A percentile compares a stretch with the other conserved stretches of the same genome.
Conservation (phyloP, 1,284 basidiomycete genomes). For the Puccinia coronata region DNA sequence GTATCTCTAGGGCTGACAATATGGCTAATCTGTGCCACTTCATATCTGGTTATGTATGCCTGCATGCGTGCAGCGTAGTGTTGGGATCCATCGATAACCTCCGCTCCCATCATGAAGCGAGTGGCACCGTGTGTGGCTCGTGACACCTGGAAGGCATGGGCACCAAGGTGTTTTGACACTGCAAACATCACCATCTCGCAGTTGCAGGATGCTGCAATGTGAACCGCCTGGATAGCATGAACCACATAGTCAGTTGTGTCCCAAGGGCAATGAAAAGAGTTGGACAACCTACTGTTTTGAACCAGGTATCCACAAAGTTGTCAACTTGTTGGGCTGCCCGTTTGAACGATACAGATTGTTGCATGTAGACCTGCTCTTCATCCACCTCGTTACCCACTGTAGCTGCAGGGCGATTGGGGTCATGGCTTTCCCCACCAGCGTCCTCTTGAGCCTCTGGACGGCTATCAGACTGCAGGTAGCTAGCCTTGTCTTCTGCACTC, state of each 20-base stretch:
- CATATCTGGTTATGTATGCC: not conserved
- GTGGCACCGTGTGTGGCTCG: not conserved
- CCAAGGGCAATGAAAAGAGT: not conserved
- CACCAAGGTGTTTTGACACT: not conserved
- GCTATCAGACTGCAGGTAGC: too few relatives aligned
- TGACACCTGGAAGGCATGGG: not conserved
- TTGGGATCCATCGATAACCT: not conserved
- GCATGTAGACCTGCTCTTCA: not conserved
- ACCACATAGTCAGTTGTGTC: not conserved
- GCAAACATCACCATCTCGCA: conserved; percentile 7
- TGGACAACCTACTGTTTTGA: not conserved
- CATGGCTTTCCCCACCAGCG: too few relatives aligned
- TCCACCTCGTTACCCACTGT: too few relatives aligned
- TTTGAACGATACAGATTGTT: not conserved
- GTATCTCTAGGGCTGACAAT: too few relatives aligned
- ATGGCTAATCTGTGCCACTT: too few relatives aligned
- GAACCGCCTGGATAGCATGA: not conserved
- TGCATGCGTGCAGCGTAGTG: not conserved
- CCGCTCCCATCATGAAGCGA: not conserved
- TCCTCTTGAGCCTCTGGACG: too few relatives aligned
- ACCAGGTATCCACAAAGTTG: not conserved
- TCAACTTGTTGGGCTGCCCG: not conserved
- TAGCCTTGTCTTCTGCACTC: too few relatives aligned
- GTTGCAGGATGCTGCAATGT: not conserved
- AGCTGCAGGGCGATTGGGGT: not conserved